These are phyloP conservation scores for Themeda triandra DNA, from an alignment of 176 grass and related monocot genomes.

Conservation along the genomic window DNA sequence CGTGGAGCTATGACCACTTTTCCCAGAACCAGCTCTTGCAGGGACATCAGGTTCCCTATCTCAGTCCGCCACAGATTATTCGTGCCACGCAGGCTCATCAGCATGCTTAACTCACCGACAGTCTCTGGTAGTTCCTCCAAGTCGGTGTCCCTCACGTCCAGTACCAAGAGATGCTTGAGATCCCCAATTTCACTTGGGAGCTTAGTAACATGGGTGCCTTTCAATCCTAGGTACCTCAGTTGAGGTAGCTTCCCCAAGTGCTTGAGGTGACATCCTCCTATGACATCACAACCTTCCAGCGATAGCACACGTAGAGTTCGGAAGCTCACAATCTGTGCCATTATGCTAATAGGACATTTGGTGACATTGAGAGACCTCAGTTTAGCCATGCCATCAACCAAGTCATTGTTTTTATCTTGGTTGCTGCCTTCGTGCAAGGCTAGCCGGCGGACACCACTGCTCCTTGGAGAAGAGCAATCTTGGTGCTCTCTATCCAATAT, in stretches of 20 bases:
- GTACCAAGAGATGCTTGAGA: not conserved
- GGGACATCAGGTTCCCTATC: not conserved
- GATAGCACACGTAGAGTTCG: not conserved
- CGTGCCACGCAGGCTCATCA: not conserved
- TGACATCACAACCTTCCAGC: not conserved
- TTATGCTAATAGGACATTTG: not conserved
- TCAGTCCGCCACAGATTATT: not conserved
- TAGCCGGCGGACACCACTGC: not conserved
- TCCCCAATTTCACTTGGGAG: too few species aligned
- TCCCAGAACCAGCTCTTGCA: not conserved
- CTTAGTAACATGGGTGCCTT: not conserved
- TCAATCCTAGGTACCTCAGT: conserved; percentile 7
- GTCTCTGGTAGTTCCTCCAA: not conserved
- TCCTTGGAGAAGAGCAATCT: not conserved
- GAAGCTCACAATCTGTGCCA: too few species aligned
- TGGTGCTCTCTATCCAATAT: not conserved
- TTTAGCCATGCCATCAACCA: not conserved
- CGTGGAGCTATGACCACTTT: not conserved
- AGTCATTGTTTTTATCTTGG: not conserved
- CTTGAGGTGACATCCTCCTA: not conserved
- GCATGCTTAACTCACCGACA: not conserved
- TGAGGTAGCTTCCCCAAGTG: not conserved
- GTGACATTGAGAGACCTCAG: not conserved
- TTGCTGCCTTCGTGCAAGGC: not conserved
- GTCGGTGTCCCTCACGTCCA: not conserved